Percentiles rank a stretch among this genome's conserved stretches.
Conservation (phyloP, 805 yeast genomes). For the Candida pseudoglaebosa region DNA sequence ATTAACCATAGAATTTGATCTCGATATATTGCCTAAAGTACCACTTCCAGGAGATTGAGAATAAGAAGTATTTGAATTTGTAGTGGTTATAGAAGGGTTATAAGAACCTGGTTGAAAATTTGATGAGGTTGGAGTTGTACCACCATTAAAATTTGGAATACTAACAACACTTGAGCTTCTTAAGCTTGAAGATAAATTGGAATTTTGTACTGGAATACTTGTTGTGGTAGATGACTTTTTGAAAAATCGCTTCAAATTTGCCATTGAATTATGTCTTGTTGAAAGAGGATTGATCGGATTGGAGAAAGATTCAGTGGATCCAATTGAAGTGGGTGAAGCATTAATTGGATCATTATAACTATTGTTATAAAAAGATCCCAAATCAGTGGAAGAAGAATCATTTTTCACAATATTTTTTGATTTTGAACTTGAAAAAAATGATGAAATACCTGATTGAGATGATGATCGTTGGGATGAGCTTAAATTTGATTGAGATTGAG, state of each 20-base stretch:
- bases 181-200: slow-evolving; percentile 23
- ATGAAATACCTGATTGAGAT: slow-evolving; percentile 47
- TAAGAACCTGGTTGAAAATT: slow-evolving; percentile 16
- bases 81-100: slow-evolving; percentile 20
- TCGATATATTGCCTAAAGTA: slow-evolving; percentile 21
- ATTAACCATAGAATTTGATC: slow-evolving; percentile 14
- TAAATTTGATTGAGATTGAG: slow-evolving; percentile 37
- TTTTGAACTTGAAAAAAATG: slow-evolving; percentile 46
- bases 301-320: slow-evolving; percentile 32
- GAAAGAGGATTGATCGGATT: slow-evolving; percentile 23
- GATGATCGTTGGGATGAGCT: slow-evolving; percentile 33
- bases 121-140: slow-evolving; percentile 9
- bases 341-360: slow-evolving; percentile 26
- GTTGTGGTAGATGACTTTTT: slow-evolving; percentile 36
- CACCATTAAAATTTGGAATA: slow-evolving; percentile 9
- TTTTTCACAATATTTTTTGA: slow-evolving; percentile 32
- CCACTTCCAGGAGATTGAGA: slow-evolving; percentile 29
- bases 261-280: slow-evolving; percentile 75
- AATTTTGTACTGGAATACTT: slow-evolving; percentile 9
- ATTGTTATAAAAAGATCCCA: slow-evolving; percentile 40
- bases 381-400: slow-evolving; percentile 37
- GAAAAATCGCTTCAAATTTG: slow-evolving; percentile 70
- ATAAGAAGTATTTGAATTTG: slow-evolving; percentile 32
- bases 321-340: slow-evolving; percentile 30
- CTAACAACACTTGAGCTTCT: slow-evolving; percentile 16